Percentiles rank a stretch among this genome's conserved stretches.
These are phyloP conservation scores for Sophora flavescens DNA, from an alignment of 306 rosid species.

Conservation along the genomic window DNA sequence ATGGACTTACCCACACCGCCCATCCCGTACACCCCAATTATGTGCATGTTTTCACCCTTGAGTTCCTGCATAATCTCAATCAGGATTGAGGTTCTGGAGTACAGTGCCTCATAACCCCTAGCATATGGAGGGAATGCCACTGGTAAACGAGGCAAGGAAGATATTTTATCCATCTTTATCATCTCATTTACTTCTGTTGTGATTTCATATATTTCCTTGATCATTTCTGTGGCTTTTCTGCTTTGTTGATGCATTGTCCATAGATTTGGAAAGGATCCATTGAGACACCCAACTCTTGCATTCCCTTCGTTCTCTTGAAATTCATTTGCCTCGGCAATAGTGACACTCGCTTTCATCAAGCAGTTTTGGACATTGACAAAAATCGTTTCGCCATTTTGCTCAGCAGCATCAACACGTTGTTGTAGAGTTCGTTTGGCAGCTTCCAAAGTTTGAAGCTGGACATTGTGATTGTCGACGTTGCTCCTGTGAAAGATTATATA, in stretches of 20 bases:
- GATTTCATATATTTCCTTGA: neutral
- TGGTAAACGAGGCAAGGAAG: neutral
- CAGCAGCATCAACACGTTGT: neutral
- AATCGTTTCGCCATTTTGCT: neutral
- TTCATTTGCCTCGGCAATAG: neutral
- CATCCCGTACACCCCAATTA: too few species aligned
- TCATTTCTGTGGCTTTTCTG: neutral
- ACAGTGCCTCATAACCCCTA: neutral
- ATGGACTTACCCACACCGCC: neutral
- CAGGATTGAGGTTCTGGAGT: constrained; percentile 12
- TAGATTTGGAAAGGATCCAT: neutral
- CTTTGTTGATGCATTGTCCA: neutral
- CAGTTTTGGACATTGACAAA: neutral
- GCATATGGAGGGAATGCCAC: neutral
- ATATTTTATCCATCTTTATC: neutral
- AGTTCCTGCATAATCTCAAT: neutral
- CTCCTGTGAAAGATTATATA: neutral
- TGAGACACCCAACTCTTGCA: neutral
- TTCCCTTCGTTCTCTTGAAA: neutral
- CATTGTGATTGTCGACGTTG: neutral
- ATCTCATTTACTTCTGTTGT: neutral
- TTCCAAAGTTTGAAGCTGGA: neutral
- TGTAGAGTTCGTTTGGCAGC: neutral
- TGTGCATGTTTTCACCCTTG: neutral
- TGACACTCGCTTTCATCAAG: neutral